phyloP scores from a whole-genome alignment of 2,329 filamentous ascomycete species.

The Fusarium nanum region DNA sequence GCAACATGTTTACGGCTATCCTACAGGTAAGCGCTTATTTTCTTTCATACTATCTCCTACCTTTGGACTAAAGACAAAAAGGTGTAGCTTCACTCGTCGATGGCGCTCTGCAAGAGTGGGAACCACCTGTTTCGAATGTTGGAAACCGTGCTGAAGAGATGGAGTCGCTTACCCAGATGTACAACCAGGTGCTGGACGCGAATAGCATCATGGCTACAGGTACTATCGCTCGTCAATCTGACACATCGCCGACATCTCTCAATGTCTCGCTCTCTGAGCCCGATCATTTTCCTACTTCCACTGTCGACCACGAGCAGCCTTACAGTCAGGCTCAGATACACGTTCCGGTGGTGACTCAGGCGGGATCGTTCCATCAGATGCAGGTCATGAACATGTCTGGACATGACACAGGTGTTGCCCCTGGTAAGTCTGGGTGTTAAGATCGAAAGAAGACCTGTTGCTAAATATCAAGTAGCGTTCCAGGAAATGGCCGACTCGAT shows the following conservation, averaged over 20 bases:
- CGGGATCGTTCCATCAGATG: neutral
- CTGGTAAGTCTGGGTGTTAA: neutral
- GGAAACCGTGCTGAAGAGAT: neutral
- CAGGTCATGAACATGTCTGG: neutral
- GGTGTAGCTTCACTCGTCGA: neutral
- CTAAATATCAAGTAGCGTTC: neutral
- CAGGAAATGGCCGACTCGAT: neutral
- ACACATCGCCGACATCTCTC: neutral
- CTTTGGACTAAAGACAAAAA: neutral
- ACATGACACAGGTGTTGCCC: neutral
- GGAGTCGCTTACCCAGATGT: neutral
- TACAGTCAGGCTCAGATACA: neutral
- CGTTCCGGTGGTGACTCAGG: neutral
- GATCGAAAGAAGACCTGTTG: neutral
- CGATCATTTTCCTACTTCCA: neutral
- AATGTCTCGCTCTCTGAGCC: neutral
- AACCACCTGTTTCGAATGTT: neutral
- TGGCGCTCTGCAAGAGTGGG: neutral
- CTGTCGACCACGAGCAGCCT: neutral
- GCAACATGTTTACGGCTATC: conserved; percentile 13
- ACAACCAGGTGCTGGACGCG: neutral
- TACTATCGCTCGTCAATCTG: neutral
- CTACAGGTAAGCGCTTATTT: conserved; percentile 1
- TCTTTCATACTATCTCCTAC: neutral
- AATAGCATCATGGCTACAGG: neutral